Conservation (phyloP, 345 rosid genomes). For the Lepidium africanum region DNA sequence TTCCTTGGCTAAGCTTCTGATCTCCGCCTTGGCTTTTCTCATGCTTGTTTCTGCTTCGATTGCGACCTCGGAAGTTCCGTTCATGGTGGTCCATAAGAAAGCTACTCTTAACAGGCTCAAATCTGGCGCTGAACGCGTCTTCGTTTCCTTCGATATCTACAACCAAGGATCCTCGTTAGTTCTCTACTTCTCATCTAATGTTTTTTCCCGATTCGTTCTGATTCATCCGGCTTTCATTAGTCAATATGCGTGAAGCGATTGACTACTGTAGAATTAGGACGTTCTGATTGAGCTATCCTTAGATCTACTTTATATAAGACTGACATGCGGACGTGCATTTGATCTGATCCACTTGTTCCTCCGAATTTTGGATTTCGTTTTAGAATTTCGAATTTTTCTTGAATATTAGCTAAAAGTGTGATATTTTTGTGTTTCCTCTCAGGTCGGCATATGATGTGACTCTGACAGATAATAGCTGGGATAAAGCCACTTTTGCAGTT, state of each 20-base stretch:
- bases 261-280: background rate
- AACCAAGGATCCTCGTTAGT: conserved; percentile 90
- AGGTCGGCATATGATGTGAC: conserved; percentile 87
- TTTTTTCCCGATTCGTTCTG: background rate
- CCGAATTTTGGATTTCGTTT: background rate
- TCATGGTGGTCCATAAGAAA: conserved; percentile 91
- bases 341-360: background rate
- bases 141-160: conserved; percentile 76
- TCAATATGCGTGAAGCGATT: conserved; percentile 8
- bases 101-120: conserved; percentile 71
- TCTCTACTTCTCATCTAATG: background rate
- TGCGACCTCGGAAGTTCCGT: conserved; percentile 68
- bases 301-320: background rate
- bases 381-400: background rate
- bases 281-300: background rate
- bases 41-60: conserved; percentile 42
- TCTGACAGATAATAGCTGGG: conserved; percentile 66
- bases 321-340: background rate
- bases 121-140: conserved; percentile 83
- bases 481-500: conserved; percentile 45
- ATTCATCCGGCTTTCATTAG: background rate
- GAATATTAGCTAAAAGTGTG: background rate
- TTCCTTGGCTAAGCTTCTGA: conserved; percentile 23
- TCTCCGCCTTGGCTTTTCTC: conserved; percentile 34
- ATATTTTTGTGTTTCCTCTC: background rate